A percentile compares a stretch with the other conserved stretches of the same genome.
These are phyloP conservation scores for Amphirosellinia nigrospora DNA, from an alignment of 495 filamentous ascomycete genomes.

Conservation along the genomic window DNA sequence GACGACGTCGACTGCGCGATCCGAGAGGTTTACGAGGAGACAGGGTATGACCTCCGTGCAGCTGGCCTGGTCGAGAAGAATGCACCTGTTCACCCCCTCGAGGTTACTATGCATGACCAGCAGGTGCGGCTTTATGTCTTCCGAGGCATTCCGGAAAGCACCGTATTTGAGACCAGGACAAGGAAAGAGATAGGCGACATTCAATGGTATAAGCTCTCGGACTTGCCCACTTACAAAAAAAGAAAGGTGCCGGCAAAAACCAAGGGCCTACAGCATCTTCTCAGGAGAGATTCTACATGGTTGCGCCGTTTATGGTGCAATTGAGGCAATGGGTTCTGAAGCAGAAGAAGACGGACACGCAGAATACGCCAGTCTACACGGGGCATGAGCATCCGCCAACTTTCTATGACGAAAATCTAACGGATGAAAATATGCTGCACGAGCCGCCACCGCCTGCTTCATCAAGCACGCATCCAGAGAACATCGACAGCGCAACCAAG, in stretches of 20 bases:
- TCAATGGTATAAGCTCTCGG: constrained; percentile 86
- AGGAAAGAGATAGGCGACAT: constrained; percentile 98
- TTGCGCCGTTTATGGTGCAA: constrained; percentile 85
- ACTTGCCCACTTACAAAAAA: constrained; percentile 83
- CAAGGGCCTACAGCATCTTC: constrained; percentile 61
- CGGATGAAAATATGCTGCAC: constrained; percentile 48
- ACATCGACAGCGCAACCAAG: constrained; percentile 61
- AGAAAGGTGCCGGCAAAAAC: constrained; percentile 61
- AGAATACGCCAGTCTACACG: constrained; percentile 35
- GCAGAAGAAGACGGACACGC: constrained; percentile 72
- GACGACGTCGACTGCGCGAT: constrained; percentile 90
- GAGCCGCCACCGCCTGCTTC: constrained; percentile 19
- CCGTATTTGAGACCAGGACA: constrained; percentile 84
- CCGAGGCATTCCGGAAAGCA: constrained; percentile 82
- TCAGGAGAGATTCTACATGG: constrained; percentile 95
- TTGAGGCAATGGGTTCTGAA: constrained; percentile 89
- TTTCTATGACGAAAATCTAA: constrained; percentile 45
- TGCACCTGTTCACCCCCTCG: constrained; percentile 75
- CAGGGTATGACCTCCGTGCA: constrained; percentile 78
- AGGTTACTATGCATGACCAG: constrained; percentile 89
- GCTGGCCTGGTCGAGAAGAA: constrained; percentile 75
- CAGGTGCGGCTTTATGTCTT: constrained; percentile 92
- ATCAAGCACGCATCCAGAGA: constrained; percentile 20
- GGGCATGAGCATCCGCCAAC: constrained; percentile 32
- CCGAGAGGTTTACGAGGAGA: constrained; percentile 94